A percentile compares a stretch with the other conserved stretches of the same genome.
Conservation (phyloP, 225 moss, liverwort and hornwort genomes). For the Takakia lepidozioides region DNA sequence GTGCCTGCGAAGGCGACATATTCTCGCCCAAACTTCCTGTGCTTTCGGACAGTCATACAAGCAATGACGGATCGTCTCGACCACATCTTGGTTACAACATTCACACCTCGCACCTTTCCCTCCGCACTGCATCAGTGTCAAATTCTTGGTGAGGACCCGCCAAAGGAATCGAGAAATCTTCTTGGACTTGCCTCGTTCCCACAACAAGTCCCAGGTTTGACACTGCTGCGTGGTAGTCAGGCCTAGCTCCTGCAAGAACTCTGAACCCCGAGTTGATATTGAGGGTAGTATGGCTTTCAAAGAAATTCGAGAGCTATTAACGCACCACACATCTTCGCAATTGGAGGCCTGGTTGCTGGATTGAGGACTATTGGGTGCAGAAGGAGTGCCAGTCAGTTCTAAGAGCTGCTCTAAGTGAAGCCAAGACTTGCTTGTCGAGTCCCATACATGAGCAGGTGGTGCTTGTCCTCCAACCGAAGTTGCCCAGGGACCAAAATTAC, state of each 20-base stretch:
- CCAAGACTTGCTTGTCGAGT: no score
- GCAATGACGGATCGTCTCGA: conserved; percentile 10
- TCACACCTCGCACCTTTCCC: neutral
- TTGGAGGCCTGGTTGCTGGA: neutral
- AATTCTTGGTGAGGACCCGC: conserved; percentile 16
- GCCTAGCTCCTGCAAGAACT: conserved; percentile 16
- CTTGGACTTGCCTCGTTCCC: conserved; percentile 13
- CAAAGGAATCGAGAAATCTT: conserved; percentile 13
- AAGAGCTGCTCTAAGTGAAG: no score
- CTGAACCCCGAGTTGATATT: conserved; percentile 7
- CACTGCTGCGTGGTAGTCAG: conserved; percentile 11
- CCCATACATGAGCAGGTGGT: no score
- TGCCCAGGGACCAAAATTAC: no score
- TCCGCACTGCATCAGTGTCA: neutral
- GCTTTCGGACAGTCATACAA: conserved; percentile 16
- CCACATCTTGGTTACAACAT: conserved; percentile 1
- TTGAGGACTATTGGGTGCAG: no score
- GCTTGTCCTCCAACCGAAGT: no score
- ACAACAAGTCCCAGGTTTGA: conserved; percentile 12
- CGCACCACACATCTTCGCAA: neutral
- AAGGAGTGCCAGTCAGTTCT: no score
- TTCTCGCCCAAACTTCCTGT: conserved; percentile 7
- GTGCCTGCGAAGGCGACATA: conserved; percentile 9
- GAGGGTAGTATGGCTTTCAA: neutral
- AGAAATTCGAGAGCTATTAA: neutral